These are phyloP conservation scores for Aureobasidium sp. DNA, from an alignment of 2,329 filamentous ascomycete species.

Conservation along the genomic window DNA sequence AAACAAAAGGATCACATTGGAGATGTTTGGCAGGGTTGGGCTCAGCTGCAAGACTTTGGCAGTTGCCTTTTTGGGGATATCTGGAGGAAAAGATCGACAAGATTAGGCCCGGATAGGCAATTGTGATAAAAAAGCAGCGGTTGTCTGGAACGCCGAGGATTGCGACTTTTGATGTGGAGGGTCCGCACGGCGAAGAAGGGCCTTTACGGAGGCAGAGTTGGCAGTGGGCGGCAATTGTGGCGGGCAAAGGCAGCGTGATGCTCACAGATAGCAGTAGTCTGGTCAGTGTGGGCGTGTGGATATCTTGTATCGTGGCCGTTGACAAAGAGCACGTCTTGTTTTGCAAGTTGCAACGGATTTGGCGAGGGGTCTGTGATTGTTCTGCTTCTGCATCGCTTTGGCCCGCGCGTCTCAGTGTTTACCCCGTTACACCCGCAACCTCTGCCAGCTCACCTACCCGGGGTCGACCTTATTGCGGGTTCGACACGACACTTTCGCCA, in stretches of 20 bases:
- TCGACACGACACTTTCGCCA: neutral
- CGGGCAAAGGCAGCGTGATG: neutral
- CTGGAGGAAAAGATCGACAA: neutral
- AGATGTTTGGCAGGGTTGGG: neutral
- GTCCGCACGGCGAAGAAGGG: constrained; percentile 1
- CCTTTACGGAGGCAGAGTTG: neutral
- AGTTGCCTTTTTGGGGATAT: neutral
- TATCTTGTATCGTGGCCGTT: neutral
- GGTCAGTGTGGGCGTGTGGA: too few species aligned
- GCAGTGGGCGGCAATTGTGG: neutral
- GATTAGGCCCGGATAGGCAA: neutral
- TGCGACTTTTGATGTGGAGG: constrained; percentile 9
- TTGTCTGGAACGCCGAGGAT: constrained; percentile 10
- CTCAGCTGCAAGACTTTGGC: neutral
- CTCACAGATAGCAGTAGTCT: neutral
- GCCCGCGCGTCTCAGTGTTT: constrained; percentile 2
- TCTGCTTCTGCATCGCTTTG: neutral
- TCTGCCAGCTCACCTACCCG: constrained; percentile 8
- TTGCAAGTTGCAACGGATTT: neutral
- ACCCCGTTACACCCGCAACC: constrained; percentile 11
- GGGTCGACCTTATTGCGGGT: constrained; percentile 7
- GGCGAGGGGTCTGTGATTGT: constrained; percentile 2
- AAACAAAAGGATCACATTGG: neutral
- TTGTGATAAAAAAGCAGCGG: too few species aligned
- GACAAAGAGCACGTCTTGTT: neutral